Conservation (phyloP, 306 rosid species). For the Trichosanthes truncata region DNA sequence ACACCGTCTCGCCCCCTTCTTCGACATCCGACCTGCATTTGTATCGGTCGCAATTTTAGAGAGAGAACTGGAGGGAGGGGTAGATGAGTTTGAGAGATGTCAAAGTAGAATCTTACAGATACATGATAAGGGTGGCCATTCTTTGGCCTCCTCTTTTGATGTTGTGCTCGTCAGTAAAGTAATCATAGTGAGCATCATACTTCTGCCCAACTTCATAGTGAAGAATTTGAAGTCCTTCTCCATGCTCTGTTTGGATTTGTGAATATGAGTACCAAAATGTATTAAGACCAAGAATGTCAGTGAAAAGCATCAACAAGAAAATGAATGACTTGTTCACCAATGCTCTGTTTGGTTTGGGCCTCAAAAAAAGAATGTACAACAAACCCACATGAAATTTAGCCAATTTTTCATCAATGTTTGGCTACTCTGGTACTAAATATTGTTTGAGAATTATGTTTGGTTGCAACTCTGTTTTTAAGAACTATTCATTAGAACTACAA, state of each 20-base stretch:
- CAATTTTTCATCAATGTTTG: too few relatives aligned
- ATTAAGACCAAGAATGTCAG: not conserved
- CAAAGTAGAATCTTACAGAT: slow-evolving; percentile 23
- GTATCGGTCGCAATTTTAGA: not conserved
- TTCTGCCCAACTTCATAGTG: slow-evolving; percentile 88
- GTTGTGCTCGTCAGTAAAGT: slow-evolving; percentile 67
- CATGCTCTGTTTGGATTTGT: slow-evolving; percentile 20
- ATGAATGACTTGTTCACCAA: not conserved
- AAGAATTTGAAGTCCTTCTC: slow-evolving; percentile 84
- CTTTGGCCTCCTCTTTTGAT: slow-evolving; percentile 71
- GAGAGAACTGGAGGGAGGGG: not conserved
- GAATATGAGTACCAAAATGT: not conserved
- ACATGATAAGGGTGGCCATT: slow-evolving; percentile 82
- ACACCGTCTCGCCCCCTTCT: slow-evolving; percentile 88
- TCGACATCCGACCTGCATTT: slow-evolving; percentile 58
- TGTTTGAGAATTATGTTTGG: too few relatives aligned
- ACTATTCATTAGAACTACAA: too few relatives aligned
- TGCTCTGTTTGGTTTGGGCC: not conserved
- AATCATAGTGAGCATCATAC: slow-evolving; percentile 76
- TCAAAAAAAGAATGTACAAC: too few relatives aligned
- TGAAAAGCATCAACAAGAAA: not conserved
- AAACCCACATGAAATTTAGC: too few relatives aligned
- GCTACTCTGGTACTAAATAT: too few relatives aligned
- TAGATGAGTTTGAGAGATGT: not conserved
- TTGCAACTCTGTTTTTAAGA: too few relatives aligned